phyloP scores from a whole-genome alignment of 75 land plant species.

The Sequoiadendron giganteum region DNA sequence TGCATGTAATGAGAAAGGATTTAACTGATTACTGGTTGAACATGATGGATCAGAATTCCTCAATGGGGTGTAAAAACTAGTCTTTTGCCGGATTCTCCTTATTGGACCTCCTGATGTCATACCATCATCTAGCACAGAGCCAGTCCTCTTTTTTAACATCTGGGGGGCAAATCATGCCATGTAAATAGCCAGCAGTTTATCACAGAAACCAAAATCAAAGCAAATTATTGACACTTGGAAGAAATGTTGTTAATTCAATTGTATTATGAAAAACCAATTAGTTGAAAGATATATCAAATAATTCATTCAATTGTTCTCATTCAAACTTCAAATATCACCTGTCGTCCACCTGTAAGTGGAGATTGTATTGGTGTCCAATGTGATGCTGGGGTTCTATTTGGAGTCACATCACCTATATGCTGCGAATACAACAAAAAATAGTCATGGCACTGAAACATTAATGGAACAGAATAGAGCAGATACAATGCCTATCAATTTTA shows the following conservation, averaged over 20 bases:
- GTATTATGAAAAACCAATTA: background rate
- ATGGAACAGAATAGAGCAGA: background rate
- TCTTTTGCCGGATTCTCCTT: constrained; percentile 59
- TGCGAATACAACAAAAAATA: background rate
- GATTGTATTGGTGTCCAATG: constrained; percentile 10
- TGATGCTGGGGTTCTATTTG: background rate
- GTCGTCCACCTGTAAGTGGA: background rate
- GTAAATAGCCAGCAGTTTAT: background rate
- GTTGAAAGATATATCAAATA: background rate
- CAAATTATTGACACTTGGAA: background rate
- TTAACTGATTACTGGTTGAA: constrained; percentile 18
- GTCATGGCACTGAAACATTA: background rate
- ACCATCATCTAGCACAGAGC: constrained; percentile 47
- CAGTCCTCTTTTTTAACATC: constrained; percentile 44
- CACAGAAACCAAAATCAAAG: background rate
- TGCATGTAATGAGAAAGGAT: background rate
- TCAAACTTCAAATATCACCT: background rate
- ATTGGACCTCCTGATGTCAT: constrained; percentile 46
- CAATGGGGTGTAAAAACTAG: constrained; percentile 24
- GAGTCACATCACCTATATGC: background rate
- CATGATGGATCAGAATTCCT: constrained; percentile 12
- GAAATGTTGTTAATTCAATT: background rate
- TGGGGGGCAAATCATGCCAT: constrained; percentile 12
- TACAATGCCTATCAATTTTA: background rate
- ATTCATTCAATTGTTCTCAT: background rate